Evolutionary conservation across 345 rosid genomes (phyloP), one percentile per base, ranked within the genome.

Genomic region (Eucalyptus pumila): DNA sequence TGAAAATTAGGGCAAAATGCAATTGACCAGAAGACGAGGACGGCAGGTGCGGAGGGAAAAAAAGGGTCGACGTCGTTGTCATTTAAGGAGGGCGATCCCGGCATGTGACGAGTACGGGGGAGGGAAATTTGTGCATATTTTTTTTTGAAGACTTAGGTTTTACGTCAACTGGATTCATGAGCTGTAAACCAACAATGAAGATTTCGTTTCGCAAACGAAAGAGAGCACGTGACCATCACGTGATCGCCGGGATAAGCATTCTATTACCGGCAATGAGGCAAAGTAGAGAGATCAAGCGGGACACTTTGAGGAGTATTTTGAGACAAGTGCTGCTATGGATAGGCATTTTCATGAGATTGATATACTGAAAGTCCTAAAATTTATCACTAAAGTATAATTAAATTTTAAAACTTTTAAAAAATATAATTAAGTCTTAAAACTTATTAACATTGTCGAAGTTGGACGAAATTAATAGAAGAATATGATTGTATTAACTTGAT

Each of bases 361-460:
- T 56, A 24, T 9, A 24, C 12, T 56, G 0, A 56, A 10, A 24
- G 3, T 9, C 30, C 6, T 23, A 56, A 56, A 56, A 9, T 24
- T 56, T 56, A 9, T 10, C 14, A 24, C 3, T 23, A 56, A 56
- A 24, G 13, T 9, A 0, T 56, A 56, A 56, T 24, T 56, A 24
- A 56, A 2, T 56, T 56, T 0, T 23, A 4, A 56, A 23, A 0
- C 0, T 24, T 56, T 56, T 56, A 2, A 24, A 56, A 56, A 24
- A 0, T 56, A 56, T 1, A 56, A 56, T 5, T 56, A 56, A 56
- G 2, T 10, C 0, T 0, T 24, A 56, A 24, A 56, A 56, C 62
- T 23, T 56, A 24, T 56, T 24, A 56, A 0, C 58, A 52, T 52
- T 19, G 0, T 52, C 11, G n/a, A 0, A 52, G 6, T 24, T 26